Percentiles rank a stretch among this genome's conserved stretches.
phyloP scores from a whole-genome alignment of 2,329 filamentous ascomycete genomes.

The Beauveria sp. region DNA sequence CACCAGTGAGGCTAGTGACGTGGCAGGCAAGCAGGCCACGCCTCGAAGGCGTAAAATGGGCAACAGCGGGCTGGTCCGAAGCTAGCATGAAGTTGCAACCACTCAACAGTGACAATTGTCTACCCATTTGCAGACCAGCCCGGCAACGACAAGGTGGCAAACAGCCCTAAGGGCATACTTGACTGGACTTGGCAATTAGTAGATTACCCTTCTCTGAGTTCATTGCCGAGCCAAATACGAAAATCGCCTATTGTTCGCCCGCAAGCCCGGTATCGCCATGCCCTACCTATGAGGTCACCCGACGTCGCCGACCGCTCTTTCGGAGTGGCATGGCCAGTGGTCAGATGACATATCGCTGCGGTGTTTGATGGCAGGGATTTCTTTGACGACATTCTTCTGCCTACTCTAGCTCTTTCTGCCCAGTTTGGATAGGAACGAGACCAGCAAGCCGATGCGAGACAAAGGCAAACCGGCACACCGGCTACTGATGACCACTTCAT shows the following conservation, averaged over 20 bases:
- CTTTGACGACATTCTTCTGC: background rate
- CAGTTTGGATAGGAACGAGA: background rate
- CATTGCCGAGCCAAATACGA: background rate
- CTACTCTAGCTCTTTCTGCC: background rate
- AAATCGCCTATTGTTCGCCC: background rate
- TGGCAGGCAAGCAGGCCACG: slow-evolving; percentile 25
- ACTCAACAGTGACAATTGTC: background rate
- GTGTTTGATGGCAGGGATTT: background rate
- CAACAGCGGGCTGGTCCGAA: slow-evolving; percentile 8
- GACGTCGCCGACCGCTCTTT: background rate
- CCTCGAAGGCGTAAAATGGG: background rate
- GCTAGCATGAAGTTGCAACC: background rate
- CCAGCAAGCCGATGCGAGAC: slow-evolving; percentile 2
- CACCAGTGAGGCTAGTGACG: slow-evolving; percentile 36
- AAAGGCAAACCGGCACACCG: background rate
- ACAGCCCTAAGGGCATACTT: background rate
- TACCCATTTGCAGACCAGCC: too few relatives aligned
- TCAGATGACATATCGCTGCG: background rate
- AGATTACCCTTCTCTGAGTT: background rate
- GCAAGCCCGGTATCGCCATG: background rate
- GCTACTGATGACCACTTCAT: background rate
- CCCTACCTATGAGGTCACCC: slow-evolving; percentile 4
- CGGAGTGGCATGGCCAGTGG: background rate
- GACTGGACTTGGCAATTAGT: background rate
- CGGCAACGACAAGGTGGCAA: too few relatives aligned